These are phyloP conservation scores for Berkeleyomyces rouxiae DNA, from an alignment of 2,329 filamentous ascomycete species.

Conservation along the genomic window DNA sequence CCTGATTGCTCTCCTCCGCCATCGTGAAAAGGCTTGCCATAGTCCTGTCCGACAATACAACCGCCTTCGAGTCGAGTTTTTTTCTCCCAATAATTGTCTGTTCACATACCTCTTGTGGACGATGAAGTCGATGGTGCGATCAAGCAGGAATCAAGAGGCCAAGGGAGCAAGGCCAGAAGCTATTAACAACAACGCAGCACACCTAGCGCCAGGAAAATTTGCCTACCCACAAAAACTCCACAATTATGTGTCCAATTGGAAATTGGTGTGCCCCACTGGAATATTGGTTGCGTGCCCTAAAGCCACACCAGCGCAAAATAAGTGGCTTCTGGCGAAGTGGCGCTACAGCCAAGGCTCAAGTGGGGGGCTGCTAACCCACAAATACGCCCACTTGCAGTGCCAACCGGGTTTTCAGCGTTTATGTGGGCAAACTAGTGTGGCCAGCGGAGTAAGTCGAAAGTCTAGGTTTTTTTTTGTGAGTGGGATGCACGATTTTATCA, in stretches of 20 bases:
- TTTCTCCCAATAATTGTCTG: background rate
- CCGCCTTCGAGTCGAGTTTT: slow-evolving; percentile 6
- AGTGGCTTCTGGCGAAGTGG: background rate
- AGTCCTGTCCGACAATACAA: slow-evolving; percentile 11
- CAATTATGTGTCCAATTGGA: slow-evolving; percentile 1
- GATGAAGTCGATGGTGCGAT: slow-evolving; percentile 9
- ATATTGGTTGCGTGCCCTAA: slow-evolving; percentile 7
- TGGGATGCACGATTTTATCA: slow-evolving; percentile 10
- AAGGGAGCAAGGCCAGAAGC: slow-evolving; percentile 11
- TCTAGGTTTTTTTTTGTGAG: slow-evolving; percentile 11
- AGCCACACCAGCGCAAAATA: slow-evolving; percentile 4
- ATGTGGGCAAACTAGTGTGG: slow-evolving; percentile 26
- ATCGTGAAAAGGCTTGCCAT: slow-evolving; percentile 28
- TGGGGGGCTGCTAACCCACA: slow-evolving; percentile 24
- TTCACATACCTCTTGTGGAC: slow-evolving; percentile 14
- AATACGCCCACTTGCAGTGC: slow-evolving; percentile 25
- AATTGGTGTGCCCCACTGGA: slow-evolving; percentile 22
- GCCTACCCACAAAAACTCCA: slow-evolving; percentile 10
- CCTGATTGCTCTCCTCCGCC: slow-evolving; percentile 47
- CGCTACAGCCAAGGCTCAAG: background rate
- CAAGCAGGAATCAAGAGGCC: slow-evolving; percentile 5
- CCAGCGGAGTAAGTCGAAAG: slow-evolving; percentile 13
- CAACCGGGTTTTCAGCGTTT: slow-evolving; percentile 24
- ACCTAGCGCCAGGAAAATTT: slow-evolving; percentile 5
- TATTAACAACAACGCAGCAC: background rate